phyloP scores from a whole-genome alignment of 768 basidiomycete species.

The Ramaria rubella region DNA sequence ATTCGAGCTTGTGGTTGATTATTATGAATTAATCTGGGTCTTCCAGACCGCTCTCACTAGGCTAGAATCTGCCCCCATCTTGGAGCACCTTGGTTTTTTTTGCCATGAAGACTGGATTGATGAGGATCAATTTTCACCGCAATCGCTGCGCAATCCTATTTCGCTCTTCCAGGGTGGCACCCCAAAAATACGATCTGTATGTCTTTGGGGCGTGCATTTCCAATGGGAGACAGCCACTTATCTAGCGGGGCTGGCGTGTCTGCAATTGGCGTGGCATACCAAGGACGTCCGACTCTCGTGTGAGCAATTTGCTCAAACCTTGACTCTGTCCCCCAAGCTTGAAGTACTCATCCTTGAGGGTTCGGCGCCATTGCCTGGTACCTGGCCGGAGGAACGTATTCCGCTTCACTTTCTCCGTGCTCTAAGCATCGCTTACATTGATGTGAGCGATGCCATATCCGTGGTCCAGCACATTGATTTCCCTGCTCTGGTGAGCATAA shows the following conservation, averaged over 20 bases:
- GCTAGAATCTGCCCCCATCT: background rate
- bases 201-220: constrained; percentile 8
- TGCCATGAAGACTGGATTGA: constrained; percentile 3
- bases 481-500: constrained; percentile 3
- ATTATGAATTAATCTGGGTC: background rate
- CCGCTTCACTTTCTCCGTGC: background rate
- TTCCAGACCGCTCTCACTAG: background rate
- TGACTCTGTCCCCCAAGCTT: background rate
- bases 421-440: background rate
- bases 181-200: background rate
- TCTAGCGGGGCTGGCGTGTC: background rate
- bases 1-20: background rate
- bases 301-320: background rate
- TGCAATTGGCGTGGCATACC: constrained; percentile 4
- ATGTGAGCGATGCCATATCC: background rate
- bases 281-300: background rate
- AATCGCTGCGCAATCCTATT: background rate
- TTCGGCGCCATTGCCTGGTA: background rate
- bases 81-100: background rate
- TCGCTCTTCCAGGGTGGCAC: background rate
- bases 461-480: constrained; percentile 3
- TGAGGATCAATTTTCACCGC: background rate
- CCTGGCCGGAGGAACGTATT: constrained; percentile 4
- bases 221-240: constrained; percentile 1
- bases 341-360: background rate